Evolutionary conservation across 108 stramenopile species (phyloP).

Genomic region (Discostella stelligeroides): DNA sequence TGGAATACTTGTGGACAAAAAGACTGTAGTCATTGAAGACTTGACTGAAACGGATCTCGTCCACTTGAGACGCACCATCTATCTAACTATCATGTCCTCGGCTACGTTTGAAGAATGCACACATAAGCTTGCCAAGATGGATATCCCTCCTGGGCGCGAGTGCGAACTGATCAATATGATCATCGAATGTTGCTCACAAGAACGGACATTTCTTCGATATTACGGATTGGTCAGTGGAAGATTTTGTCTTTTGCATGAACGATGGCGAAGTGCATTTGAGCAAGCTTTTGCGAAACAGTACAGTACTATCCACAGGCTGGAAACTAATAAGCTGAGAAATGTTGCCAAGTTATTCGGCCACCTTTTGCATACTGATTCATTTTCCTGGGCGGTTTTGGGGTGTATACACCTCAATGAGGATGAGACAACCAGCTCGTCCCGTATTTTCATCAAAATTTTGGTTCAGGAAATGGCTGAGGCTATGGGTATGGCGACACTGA

Average conservation of each 20-base stretch:
- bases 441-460: slow-evolving; percentile 98
- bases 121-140: slow-evolving; percentile 96
- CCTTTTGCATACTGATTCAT: slow-evolving; percentile 93
- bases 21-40: slow-evolving; percentile 69
- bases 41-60: slow-evolving; percentile 93
- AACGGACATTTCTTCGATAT: slow-evolving; percentile 94
- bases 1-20: slow-evolving; percentile 37
- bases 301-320: slow-evolving; percentile 94
- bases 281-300: slow-evolving; percentile 87
- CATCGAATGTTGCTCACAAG: slow-evolving; percentile 98
- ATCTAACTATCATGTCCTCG: slow-evolving; percentile 98
- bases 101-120: slow-evolving; percentile 98
- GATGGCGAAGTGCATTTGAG: slow-evolving; percentile 91
- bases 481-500: slow-evolving; percentile 91
- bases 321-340: slow-evolving; percentile 98
- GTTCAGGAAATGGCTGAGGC: slow-evolving; percentile 96
- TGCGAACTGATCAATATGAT: slow-evolving; percentile 94
- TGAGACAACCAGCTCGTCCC: slow-evolving; percentile 95
- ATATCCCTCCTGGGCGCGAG: slow-evolving; percentile 90
- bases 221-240: slow-evolving; percentile 95
- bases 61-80: slow-evolving; percentile 96
- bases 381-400: slow-evolving; percentile 95
- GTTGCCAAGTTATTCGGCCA: slow-evolving; percentile 99
- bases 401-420: slow-evolving; percentile 94
- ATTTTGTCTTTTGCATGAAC: slow-evolving; percentile 90